Evolutionary conservation across 176 grass and related monocot species (phyloP), one percentile per base, ranked within the genome.

Genomic region (Zea luxurians): DNA sequence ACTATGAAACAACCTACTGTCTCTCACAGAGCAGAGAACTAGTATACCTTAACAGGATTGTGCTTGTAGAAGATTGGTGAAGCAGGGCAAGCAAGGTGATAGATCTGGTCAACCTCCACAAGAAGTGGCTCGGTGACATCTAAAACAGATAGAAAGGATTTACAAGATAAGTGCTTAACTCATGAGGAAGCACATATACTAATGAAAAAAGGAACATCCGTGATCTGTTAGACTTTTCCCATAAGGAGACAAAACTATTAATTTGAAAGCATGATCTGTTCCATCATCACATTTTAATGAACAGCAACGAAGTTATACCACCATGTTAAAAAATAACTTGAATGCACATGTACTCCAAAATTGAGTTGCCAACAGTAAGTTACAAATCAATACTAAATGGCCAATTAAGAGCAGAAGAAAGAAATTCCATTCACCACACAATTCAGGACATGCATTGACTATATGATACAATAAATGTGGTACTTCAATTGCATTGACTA

Each of bases 31-130:
- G 48, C 62, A 77, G 64, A 66, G 43, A 85, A n/a, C 7, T 12
- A 76, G 50, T 66, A 82, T 58, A 99, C 96, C 92, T 99, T 99
- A 48, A 99, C 96, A 69, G 96, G 96, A 35, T 99, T 99, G 83
- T 99, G 93, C 77, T 99, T 99, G 87, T 99, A 99, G 82, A 99
- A 99, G 82, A 99, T 99, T 71, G 96, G 96, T 70, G 96, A 99
- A 75, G 96, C 92, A 77, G 96, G 96, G 78, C 96, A 99, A 87
- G 96, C 96, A 91, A 99, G 96, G 86, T 99, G 96, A 60, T 99
- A 99, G 45, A 99, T 95, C 77, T 99, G 96, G 83, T 99, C 96
- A 83, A 99, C 96, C 88, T 99, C 96, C 78, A 96, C 88, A 76
- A 99, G 86, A 72, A 99, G 71, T 6, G 96, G 83, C 44, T 99